Conservation (phyloP, 2,329 filamentous ascomycete species). For the Venturia effusa region DNA sequence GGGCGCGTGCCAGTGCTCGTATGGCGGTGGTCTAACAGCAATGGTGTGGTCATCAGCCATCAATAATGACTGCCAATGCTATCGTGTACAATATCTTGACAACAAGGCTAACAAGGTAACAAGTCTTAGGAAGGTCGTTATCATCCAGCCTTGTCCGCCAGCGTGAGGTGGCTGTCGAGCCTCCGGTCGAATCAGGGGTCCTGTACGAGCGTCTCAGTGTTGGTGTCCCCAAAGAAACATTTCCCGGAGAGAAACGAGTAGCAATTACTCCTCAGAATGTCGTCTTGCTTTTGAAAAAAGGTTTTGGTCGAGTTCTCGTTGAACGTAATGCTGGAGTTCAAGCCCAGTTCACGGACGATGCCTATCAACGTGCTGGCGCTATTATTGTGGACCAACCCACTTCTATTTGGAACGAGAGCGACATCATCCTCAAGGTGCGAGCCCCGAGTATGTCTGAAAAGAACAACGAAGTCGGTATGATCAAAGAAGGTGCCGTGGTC, state of each 20-base stretch:
- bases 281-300: conserved; percentile 72
- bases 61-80: neutral
- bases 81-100: neutral
- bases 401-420: conserved; percentile 60
- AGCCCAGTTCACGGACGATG: conserved; percentile 67
- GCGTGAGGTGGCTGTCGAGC: neutral
- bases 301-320: conserved; percentile 64
- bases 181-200: neutral
- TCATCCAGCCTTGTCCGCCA: neutral
- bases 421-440: conserved; percentile 78
- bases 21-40: neutral
- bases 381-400: conserved; percentile 55
- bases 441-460: conserved; percentile 50
- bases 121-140: neutral
- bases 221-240: conserved; percentile 71
- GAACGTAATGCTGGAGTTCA: conserved; percentile 69
- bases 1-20: too few species aligned
- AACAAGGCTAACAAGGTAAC: neutral
- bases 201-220: conserved; percentile 50
- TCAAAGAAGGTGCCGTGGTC: conserved; percentile 60
- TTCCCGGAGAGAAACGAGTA: conserved; percentile 67
- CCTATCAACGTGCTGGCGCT: conserved; percentile 68
- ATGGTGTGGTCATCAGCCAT: neutral
- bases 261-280: conserved; percentile 80
- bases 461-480: conserved; percentile 54